Conservation (phyloP, 805 yeast genomes). For the Clavispora santaluciae region DNA sequence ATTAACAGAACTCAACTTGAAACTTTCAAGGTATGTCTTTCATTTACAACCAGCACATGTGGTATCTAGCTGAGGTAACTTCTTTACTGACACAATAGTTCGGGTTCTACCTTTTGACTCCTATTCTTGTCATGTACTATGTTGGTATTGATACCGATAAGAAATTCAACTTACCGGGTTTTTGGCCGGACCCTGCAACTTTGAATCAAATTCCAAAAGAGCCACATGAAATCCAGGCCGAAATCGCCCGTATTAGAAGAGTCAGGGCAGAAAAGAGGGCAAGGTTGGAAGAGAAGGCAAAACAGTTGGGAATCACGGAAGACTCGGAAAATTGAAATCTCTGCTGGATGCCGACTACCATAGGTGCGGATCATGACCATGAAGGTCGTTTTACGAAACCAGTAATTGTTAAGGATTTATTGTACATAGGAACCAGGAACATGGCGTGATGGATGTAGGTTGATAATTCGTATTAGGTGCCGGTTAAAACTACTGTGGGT, state of each 20-base stretch:
- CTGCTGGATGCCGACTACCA: too few relatives aligned
- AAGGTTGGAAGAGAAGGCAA: conserved; percentile 67
- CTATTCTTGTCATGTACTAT: conserved; percentile 88
- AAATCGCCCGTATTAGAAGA: conserved; percentile 78
- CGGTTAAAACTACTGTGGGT: too few relatives aligned
- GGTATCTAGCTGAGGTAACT: neutral
- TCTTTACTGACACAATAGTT: conserved; percentile 39
- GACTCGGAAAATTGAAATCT: conserved; percentile 11
- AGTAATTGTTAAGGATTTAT: neutral
- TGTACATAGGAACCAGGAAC: neutral
- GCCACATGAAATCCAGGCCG: conserved; percentile 86
- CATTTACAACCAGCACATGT: neutral
- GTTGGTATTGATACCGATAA: conserved; percentile 87
- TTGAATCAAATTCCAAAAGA: conserved; percentile 90
- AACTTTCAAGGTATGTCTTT: conserved; percentile 34
- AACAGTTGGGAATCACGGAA: conserved; percentile 59
- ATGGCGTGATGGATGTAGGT: neutral
- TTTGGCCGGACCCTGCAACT: conserved; percentile 96
- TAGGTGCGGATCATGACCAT: neutral
- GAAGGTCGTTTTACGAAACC: neutral
- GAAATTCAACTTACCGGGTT: conserved; percentile 87
- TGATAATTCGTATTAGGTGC: too few relatives aligned
- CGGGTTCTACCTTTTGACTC: conserved; percentile 79
- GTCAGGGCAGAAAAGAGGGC: conserved; percentile 71
- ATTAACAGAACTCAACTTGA: conserved; percentile 42